Evolutionary conservation across 768 basidiomycete genomes (phyloP), one percentile per base, ranked within the genome.

Genomic region (Trametes maxima): DNA sequence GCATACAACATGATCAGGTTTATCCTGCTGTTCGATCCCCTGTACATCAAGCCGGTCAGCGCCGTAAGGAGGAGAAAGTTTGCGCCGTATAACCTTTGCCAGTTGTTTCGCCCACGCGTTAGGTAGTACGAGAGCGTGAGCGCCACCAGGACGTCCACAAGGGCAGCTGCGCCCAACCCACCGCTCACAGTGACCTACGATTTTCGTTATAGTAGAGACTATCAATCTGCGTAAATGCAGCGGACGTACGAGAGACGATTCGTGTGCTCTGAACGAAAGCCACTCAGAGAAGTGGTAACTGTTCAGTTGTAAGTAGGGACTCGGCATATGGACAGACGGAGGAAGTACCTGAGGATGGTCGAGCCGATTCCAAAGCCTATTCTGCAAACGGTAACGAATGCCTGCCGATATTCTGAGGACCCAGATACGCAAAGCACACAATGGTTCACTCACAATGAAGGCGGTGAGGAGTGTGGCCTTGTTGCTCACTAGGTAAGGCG

Each of bases 81-180:
- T 28, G 25, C 0, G 16, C 3, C 1, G 1, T 11, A 16, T n/a
- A 35, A 60, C 59, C 54, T 60, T 13, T 54, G 59, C 52, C 53
- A 54, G 33, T 24, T 24, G 25, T 8, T 54, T 36, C 59, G 52
- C 39, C 53, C 59, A 24, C 53, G 52, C 25, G 52, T 40, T 19
- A 60, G 59, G 52, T 54, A 60, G 46, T 42, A 60, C 36, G 59
- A 54, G 53, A 60, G 59, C 19, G 59, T 60, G 59, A 60, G 59
- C 52, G 59, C 59, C 53, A 60, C 59, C 46, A 60, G 37, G 45
- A 60, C 59, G 53, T 60, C 59, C 12, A 60, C 46, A 22, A 54
- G 36, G 11, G 52, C 59, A 35, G 59, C 52, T 17, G 52, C 52
- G 17, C 53, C 59, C n/a, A 60, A 46, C n/a, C 59, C 59, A 16